These are phyloP conservation scores for Phytopythium kandeliae DNA, from an alignment of 352 stramenopile genomes.

Conservation along the genomic window DNA sequence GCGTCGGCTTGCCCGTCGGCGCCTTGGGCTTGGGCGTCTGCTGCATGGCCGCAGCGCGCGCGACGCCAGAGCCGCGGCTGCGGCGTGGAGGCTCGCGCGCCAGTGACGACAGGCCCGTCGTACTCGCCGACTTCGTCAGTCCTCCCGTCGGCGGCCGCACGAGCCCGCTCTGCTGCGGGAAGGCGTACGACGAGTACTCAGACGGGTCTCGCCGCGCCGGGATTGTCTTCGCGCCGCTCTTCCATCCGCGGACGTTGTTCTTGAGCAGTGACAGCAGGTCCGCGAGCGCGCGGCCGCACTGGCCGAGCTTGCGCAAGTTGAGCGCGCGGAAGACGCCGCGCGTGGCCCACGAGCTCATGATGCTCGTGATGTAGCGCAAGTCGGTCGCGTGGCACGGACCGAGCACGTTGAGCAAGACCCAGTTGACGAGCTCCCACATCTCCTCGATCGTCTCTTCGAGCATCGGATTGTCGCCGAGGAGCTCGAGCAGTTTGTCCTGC, in stretches of 20 bases:
- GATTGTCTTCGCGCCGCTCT: constrained; percentile 78
- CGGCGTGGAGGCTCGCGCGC: constrained; percentile 67
- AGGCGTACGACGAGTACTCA: constrained; percentile 84
- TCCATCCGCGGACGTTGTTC: constrained; percentile 59
- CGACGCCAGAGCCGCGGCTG: constrained; percentile 76
- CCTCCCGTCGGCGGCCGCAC: constrained; percentile 35
- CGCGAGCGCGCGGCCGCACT: constrained; percentile 59
- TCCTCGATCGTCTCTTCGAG: constrained; percentile 92
- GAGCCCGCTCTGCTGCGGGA: constrained; percentile 39
- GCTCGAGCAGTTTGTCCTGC: constrained; percentile 79
- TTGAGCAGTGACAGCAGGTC: constrained; percentile 70
- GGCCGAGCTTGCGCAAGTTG: constrained; percentile 61
- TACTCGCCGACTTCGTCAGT: constrained; percentile 87
- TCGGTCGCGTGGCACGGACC: constrained; percentile 94
- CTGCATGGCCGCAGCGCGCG: constrained; percentile 75
- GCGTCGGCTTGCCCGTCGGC: constrained; percentile 47
- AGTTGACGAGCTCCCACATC: constrained; percentile 96
- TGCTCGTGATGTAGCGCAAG: constrained; percentile 88
- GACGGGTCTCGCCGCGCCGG: constrained; percentile 76
- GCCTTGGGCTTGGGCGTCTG: constrained; percentile 60
- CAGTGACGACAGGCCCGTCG: constrained; percentile 73
- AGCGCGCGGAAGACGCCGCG: constrained; percentile 76
- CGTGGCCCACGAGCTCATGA: constrained; percentile 72
- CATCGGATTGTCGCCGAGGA: constrained; percentile 76
- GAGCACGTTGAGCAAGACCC: constrained; percentile 93